Percentiles rank a stretch among this genome's conserved stretches.
These are phyloP conservation scores for Ogataea parapolymorpha DNA, from an alignment of 805 yeast species.

Conservation along the genomic window DNA sequence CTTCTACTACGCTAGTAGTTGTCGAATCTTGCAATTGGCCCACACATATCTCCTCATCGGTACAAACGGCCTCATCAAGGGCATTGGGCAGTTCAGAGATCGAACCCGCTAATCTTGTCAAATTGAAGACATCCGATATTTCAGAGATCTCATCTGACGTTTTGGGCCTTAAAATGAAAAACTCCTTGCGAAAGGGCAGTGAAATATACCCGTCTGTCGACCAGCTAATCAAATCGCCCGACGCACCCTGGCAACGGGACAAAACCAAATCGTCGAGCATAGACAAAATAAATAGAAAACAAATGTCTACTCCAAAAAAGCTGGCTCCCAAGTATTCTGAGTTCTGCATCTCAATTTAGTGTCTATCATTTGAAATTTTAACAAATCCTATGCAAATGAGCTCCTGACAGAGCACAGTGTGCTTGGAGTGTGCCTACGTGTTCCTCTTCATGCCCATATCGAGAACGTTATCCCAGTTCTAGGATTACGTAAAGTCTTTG, in stretches of 20 bases:
- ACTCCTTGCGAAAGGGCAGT: slow-evolving; percentile 13
- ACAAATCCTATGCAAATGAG: too few species aligned
- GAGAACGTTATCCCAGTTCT: too few species aligned
- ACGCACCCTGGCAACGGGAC: slow-evolving; percentile 8
- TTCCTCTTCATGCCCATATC: too few species aligned
- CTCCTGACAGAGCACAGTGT: too few species aligned
- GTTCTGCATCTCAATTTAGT: too few species aligned
- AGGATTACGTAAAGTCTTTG: too few species aligned
- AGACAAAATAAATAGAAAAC: slow-evolving; percentile 2
- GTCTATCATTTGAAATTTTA: too few species aligned
- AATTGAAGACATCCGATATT: slow-evolving; percentile 13
- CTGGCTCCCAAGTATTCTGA: too few species aligned
- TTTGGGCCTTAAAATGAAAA: slow-evolving; percentile 17
- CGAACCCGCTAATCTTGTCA: slow-evolving; percentile 12
- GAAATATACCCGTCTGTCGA: slow-evolving; percentile 20
- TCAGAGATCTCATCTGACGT: slow-evolving; percentile 5
- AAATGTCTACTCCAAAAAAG: neutral
- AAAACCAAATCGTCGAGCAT: slow-evolving; percentile 17
- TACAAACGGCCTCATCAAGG: slow-evolving; percentile 11
- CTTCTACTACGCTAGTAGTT: slow-evolving; percentile 13
- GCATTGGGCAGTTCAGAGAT: slow-evolving; percentile 15
- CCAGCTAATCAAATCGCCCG: slow-evolving; percentile 14
- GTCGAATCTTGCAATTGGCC: slow-evolving; percentile 18
- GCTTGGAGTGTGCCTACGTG: too few species aligned
- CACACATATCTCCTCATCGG: slow-evolving; percentile 17